A percentile compares a stretch with the other conserved stretches of the same genome.
These are phyloP conservation scores for Diophrys sp. DNA, from an alignment of 73 alveolate genomes.

Conservation along the genomic window DNA sequence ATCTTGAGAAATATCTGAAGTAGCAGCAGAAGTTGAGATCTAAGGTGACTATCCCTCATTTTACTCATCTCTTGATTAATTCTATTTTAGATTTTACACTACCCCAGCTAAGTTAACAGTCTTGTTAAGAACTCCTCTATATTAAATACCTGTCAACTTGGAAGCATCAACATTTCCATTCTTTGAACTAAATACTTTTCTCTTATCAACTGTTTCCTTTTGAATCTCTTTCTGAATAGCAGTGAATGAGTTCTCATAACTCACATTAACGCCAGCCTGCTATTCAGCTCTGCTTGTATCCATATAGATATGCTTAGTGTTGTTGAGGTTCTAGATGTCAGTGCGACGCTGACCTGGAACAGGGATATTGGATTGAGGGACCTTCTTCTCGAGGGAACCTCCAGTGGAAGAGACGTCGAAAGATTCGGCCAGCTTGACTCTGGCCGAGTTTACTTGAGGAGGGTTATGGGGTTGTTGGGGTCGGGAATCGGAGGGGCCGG, in stretches of 20 bases:
- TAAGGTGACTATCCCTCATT: too few species aligned
- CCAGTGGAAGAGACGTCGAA: slow-evolving; percentile 10
- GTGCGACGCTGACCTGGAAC: neutral
- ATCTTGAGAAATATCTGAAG: neutral
- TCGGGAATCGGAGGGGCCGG: neutral
- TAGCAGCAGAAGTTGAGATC: too few species aligned
- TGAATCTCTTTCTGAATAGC: slow-evolving; percentile 55
- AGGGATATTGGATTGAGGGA: neutral
- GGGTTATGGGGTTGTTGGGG: neutral
- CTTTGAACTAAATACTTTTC: slow-evolving; percentile 16
- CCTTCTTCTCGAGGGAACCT: slow-evolving; percentile 8
- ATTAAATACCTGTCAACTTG: neutral
- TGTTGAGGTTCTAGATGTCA: neutral
- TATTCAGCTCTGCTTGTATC: slow-evolving; percentile 56
- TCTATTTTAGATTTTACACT: neutral
- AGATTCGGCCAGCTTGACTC: slow-evolving; percentile 2
- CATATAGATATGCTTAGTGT: slow-evolving; percentile 28
- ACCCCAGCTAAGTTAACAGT: neutral
- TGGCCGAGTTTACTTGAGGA: neutral
- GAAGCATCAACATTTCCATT: neutral
- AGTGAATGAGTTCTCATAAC: slow-evolving; percentile 54
- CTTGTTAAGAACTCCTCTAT: neutral
- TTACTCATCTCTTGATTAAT: neutral
- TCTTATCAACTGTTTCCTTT: slow-evolving; percentile 53
- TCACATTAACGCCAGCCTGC: slow-evolving; percentile 54